Conservation (phyloP, 148 eudicot genomes). For the Vaccinium darrowii region DNA sequence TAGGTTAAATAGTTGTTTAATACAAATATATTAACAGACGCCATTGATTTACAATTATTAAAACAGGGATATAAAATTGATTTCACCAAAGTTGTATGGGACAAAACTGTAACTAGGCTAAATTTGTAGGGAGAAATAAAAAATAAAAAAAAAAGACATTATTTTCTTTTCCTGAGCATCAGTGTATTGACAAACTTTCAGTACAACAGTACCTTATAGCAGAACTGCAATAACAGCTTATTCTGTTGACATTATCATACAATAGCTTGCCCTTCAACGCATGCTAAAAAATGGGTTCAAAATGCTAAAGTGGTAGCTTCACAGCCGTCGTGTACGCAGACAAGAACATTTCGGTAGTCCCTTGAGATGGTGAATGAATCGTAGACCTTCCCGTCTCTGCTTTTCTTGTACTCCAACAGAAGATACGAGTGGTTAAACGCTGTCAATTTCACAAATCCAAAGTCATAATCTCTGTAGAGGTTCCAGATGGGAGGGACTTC, state of each 20-base stretch:
- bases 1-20: no score
- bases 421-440: conserved; percentile 77
- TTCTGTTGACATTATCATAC: background rate
- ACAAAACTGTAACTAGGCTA: no score
- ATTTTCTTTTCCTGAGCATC: background rate
- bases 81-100: no score
- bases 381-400: conserved; percentile 76
- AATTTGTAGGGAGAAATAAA: no score
- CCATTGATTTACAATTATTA: no score
- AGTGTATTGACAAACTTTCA: background rate
- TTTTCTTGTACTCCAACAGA: conserved; percentile 86
- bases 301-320: conserved; percentile 51
- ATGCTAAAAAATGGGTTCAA: conserved; percentile 17
- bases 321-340: conserved; percentile 66
- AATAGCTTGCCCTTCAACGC: background rate
- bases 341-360: conserved; percentile 74
- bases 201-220: background rate
- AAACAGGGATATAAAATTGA: background rate
- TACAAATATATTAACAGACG: no score
- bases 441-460: conserved; percentile 77
- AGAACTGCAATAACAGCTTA: no score
- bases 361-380: conserved; percentile 82
- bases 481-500: conserved; percentile 60
- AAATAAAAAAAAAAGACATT: no score
- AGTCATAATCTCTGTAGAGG: conserved; percentile 62